These are phyloP conservation scores for Talaromyces marneffei DNA, from an alignment of 2,329 filamentous ascomycete genomes.

Conservation along the genomic window DNA sequence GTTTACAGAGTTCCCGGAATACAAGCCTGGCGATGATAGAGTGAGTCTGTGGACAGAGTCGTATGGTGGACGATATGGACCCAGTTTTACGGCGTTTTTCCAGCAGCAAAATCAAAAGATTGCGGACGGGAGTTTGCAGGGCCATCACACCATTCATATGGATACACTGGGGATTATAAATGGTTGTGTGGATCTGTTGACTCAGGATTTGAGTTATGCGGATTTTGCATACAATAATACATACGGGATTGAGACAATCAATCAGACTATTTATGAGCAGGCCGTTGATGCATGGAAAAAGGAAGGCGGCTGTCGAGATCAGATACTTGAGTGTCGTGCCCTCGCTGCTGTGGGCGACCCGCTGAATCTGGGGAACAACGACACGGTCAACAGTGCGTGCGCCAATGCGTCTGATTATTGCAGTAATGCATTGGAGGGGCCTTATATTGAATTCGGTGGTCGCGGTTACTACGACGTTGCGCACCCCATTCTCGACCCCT, in stretches of 20 bases:
- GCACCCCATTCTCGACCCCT: constrained; percentile 47
- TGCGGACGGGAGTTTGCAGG: constrained; percentile 24
- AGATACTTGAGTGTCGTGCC: constrained; percentile 47
- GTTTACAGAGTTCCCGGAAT: constrained; percentile 58
- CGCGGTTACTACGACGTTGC: constrained; percentile 56
- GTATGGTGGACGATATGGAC: constrained; percentile 43
- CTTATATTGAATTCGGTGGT: constrained; percentile 38
- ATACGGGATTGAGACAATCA: constrained; percentile 51
- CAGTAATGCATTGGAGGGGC: constrained; percentile 38
- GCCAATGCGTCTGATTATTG: constrained; percentile 43
- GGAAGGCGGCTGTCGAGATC: constrained; percentile 50
- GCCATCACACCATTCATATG: constrained; percentile 37
- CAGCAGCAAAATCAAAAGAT: constrained; percentile 41
- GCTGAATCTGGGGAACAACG: constrained; percentile 42
- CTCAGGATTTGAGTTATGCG: constrained; percentile 46
- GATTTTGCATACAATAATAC: constrained; percentile 54
- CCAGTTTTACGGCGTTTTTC: constrained; percentile 36
- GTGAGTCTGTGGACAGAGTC: constrained; percentile 44
- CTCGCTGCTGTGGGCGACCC: constrained; percentile 47
- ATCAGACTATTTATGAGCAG: constrained; percentile 43
- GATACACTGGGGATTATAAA: constrained; percentile 54
- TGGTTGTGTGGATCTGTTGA: constrained; percentile 49
- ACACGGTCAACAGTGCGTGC: constrained; percentile 43
- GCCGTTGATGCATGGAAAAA: constrained; percentile 42
- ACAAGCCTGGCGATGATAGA: constrained; percentile 52